phyloP scores from a whole-genome alignment of 2,329 filamentous ascomycete species.

The Botryotinia convoluta region DNA sequence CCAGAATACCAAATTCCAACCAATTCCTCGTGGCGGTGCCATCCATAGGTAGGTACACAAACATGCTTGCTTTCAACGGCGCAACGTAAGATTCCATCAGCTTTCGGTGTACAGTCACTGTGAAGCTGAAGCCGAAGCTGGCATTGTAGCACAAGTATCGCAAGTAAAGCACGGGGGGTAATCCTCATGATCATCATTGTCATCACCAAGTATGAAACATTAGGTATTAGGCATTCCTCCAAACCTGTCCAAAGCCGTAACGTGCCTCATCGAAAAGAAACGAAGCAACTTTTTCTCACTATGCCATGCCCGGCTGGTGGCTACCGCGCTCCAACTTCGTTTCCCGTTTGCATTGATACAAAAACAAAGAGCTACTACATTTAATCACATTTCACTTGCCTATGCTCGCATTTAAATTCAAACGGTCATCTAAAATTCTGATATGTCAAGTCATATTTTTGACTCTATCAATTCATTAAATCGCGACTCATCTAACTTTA shows the following conservation, averaged over 20 bases:
- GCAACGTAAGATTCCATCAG: neutral
- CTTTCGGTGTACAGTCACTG: neutral
- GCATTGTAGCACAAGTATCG: neutral
- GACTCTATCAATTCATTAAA: conserved; percentile 7
- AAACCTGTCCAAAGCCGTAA: neutral
- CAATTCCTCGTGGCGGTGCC: neutral
- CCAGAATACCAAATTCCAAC: neutral
- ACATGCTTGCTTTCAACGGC: neutral
- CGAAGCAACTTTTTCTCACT: neutral
- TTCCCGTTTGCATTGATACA: neutral
- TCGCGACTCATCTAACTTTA: neutral
- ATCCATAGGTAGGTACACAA: neutral
- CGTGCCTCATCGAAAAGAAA: neutral
- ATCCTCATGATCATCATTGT: neutral
- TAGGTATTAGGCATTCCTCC: neutral
- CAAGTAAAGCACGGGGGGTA: neutral
- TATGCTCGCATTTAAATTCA: neutral
- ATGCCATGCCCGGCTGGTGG: neutral
- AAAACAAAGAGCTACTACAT: neutral
- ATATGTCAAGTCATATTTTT: neutral
- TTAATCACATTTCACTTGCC: neutral
- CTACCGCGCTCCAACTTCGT: too few relatives aligned
- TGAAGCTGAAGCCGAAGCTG: neutral
- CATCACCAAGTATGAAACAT: neutral
- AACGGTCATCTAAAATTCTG: neutral